Evolutionary conservation across 495 filamentous ascomycete species (phyloP).

Genomic region (Hyaloscypha bicolor): DNA sequence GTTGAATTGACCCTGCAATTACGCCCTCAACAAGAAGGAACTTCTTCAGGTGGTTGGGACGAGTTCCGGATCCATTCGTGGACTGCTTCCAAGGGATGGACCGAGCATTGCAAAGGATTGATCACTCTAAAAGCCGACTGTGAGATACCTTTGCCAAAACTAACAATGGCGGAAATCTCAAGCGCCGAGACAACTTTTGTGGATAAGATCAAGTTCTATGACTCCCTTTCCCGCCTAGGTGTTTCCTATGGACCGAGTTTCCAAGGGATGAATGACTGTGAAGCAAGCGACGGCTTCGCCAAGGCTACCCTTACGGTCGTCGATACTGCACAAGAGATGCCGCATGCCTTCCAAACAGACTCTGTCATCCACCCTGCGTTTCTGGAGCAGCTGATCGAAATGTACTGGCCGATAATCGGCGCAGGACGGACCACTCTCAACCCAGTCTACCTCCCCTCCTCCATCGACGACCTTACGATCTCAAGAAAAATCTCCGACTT

Average conservation of each 20-base stretch:
- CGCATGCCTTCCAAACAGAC: slow-evolving; percentile 15
- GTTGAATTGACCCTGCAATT: slow-evolving; percentile 25
- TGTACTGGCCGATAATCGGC: slow-evolving; percentile 45
- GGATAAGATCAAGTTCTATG: slow-evolving; percentile 17
- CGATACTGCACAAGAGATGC: slow-evolving; percentile 25
- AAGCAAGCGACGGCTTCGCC: slow-evolving; percentile 21
- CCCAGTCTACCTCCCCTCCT: slow-evolving; percentile 47
- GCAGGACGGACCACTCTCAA: slow-evolving; percentile 43
- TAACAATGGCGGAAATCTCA: slow-evolving; percentile 10
- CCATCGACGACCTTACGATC: slow-evolving; percentile 39
- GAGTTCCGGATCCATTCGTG: slow-evolving; percentile 29
- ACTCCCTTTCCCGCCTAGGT: slow-evolving; percentile 21
- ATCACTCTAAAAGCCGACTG: slow-evolving; percentile 27
- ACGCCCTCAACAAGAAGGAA: slow-evolving; percentile 24
- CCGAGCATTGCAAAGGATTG: slow-evolving; percentile 26
- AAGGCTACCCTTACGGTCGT: slow-evolving; percentile 12
- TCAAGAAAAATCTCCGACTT: slow-evolving; percentile 37
- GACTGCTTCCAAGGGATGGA: slow-evolving; percentile 23
- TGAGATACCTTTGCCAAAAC: slow-evolving; percentile 12
- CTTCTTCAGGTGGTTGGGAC: slow-evolving; percentile 27
- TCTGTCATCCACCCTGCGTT: slow-evolving; percentile 25
- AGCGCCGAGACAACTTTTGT: slow-evolving; percentile 3
- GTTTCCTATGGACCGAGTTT: slow-evolving; percentile 30
- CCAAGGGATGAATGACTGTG: slow-evolving; percentile 28
- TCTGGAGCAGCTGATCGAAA: slow-evolving; percentile 31